A percentile compares a stretch with the other conserved stretches of the same genome.
These are phyloP conservation scores for Durotheca rogersii DNA, from an alignment of 495 filamentous ascomycete genomes.

Conservation along the genomic window DNA sequence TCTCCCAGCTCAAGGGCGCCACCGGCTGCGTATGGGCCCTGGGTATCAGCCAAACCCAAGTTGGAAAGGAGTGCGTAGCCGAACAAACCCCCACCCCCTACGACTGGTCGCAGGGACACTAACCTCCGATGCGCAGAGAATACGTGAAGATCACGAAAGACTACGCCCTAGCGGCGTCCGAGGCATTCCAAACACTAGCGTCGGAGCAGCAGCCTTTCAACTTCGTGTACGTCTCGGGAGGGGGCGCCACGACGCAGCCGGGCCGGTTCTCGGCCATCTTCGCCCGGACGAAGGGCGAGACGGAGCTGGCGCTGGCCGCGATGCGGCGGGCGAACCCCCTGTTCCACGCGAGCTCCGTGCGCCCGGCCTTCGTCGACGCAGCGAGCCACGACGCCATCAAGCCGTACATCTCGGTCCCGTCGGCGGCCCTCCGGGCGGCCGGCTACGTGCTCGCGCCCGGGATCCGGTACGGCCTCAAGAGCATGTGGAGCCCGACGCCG, in stretches of 20 bases:
- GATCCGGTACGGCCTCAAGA: slow-evolving; percentile 10
- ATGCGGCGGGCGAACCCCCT: slow-evolving; percentile 40
- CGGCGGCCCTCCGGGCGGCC: slow-evolving; percentile 2
- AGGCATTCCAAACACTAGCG: slow-evolving; percentile 57
- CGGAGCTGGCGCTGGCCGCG: slow-evolving; percentile 55
- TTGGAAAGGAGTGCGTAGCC: slow-evolving; percentile 57
- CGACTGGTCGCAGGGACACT: background rate
- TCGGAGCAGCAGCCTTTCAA: slow-evolving; percentile 52
- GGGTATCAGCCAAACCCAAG: slow-evolving; percentile 59
- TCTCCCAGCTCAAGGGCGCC: slow-evolving; percentile 62
- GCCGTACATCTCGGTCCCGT: slow-evolving; percentile 43
- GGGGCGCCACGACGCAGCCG: slow-evolving; percentile 51
- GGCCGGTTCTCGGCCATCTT: slow-evolving; percentile 56
- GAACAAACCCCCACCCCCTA: background rate
- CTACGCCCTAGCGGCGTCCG: slow-evolving; percentile 61
- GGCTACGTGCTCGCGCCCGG: slow-evolving; percentile 8
- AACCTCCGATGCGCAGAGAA: slow-evolving; percentile 45
- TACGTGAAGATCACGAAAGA: slow-evolving; percentile 67
- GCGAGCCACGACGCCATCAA: slow-evolving; percentile 50
- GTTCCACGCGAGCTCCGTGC: slow-evolving; percentile 52
- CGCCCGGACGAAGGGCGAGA: slow-evolving; percentile 62
- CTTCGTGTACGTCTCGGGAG: slow-evolving; percentile 71
- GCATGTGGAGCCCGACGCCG: slow-evolving; percentile 46
- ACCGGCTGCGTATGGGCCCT: slow-evolving; percentile 71
- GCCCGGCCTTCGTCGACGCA: slow-evolving; percentile 56